Evolutionary conservation across 2,329 filamentous ascomycete species (phyloP).

Genomic region (Colletotrichum zoysiae): DNA sequence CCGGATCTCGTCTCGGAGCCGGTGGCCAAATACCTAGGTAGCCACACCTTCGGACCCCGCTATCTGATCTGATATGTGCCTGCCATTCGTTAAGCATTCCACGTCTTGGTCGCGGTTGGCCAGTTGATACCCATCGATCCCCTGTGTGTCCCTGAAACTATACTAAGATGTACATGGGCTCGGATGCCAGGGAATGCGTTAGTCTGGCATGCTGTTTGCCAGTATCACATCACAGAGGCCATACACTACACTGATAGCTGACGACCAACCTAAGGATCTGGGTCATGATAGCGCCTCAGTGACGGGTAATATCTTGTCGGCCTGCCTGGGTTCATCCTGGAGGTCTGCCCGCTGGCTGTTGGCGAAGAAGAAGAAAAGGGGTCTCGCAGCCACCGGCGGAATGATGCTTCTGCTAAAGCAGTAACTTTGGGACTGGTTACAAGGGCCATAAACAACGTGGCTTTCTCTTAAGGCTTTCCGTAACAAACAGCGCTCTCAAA

Average conservation of each 20-base stretch:
- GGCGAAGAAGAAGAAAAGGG: constrained; percentile 21
- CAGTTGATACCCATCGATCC: constrained; percentile 18
- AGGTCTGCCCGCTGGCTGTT: constrained; percentile 11
- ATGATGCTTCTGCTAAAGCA: constrained; percentile 10
- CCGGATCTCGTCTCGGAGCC: constrained; percentile 13
- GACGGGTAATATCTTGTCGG: not conserved
- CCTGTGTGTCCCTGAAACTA: constrained; percentile 14
- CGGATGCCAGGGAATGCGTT: not conserved
- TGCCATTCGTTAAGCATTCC: constrained; percentile 15
- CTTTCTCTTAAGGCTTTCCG: constrained; percentile 23
- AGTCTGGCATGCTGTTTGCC: not conserved
- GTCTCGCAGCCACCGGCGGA: constrained; percentile 23
- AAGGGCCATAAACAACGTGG: constrained; percentile 26
- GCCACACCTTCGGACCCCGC: constrained; percentile 18
- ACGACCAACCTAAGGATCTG: not conserved
- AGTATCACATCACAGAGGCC: not conserved
- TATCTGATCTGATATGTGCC: not conserved
- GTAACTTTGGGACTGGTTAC: constrained; percentile 12
- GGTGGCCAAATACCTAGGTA: not conserved
- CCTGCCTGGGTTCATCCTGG: not conserved
- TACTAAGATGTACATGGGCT: constrained; percentile 1
- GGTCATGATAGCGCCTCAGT: constrained; percentile 12
- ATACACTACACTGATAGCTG: not conserved
- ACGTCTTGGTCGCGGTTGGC: not conserved
- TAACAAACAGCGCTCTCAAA: constrained; percentile 20